Evolutionary conservation across 2,329 filamentous ascomycete genomes (phyloP).

Genomic region (Fusarium sp.): DNA sequence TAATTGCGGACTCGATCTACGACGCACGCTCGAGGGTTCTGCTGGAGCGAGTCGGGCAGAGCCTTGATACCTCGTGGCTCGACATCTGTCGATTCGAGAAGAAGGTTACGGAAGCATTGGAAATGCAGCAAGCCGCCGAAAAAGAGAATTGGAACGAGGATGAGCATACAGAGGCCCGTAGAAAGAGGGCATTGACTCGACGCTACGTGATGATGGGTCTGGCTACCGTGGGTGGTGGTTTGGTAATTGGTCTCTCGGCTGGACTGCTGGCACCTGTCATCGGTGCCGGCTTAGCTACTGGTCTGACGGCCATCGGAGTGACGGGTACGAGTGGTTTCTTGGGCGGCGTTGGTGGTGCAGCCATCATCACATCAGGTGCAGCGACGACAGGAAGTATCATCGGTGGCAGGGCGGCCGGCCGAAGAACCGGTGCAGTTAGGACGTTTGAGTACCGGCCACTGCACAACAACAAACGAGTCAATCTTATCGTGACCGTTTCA

Average conservation of each 20-base stretch:
- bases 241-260: constrained; percentile 95
- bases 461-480: constrained; percentile 98
- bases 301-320: constrained; percentile 94
- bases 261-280: constrained; percentile 94
- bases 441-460: constrained; percentile 97
- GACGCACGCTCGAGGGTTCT: constrained; percentile 88
- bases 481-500: constrained; percentile 93
- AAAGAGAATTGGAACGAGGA: constrained; percentile 99
- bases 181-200: constrained; percentile 83
- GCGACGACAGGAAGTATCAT: constrained; percentile 89
- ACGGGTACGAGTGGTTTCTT: constrained; percentile 90
- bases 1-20: constrained; percentile 97
- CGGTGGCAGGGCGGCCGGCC: constrained; percentile 84
- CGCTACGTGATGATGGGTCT: constrained; percentile 96
- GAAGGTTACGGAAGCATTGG: constrained; percentile 92
- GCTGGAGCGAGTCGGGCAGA: constrained; percentile 83
- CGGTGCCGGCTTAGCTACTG: constrained; percentile 91
- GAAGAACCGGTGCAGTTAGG: constrained; percentile 89
- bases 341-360: constrained; percentile 90
- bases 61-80: constrained; percentile 86
- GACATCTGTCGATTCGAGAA: constrained; percentile 98
- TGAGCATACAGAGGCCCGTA: constrained; percentile 87
- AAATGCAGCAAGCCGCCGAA: constrained; percentile 95
- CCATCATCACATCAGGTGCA: constrained; percentile 91
- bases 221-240: constrained; percentile 92